Base-by-base conservation (phyloP, 1,139 yeast species). In the Kodamaea arcana region DNA sequence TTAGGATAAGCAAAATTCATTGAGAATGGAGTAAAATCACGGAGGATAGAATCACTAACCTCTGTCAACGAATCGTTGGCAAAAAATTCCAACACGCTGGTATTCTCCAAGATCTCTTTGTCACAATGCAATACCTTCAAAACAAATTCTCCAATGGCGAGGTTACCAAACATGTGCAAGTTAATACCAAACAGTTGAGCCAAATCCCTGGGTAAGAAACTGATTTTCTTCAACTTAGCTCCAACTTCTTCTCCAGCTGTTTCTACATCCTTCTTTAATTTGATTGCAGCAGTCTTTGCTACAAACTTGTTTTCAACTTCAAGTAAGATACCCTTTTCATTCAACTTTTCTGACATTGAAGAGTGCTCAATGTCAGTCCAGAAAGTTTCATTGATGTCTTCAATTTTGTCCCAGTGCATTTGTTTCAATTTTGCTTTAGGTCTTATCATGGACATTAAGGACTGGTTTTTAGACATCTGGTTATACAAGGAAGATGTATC, bases 341-440 rank as follows among this genome's bases (percentile, higher is more conserved):
- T 66, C 32, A 88, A 67, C 33, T 71, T 72, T 34, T 75, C 75
- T 0, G 77, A 70, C 18, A 80, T 58, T 3, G 67, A 58, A 7
- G 58, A 54, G 40, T 68, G 78, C 31, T 70, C 71, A 20, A 71
- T 62, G 26, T 73, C 76, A n/a, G 69, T 70, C 98, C 98, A 92
- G 35, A 92, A 76, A 0, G 97, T 90, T 29, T 80, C 73, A 29
- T 80, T 75, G 30, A 86, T 79, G 41, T 69, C 61, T 21, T 79
- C 82, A 30, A 92, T 68, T 52, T 78, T 84, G 46, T 90, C 95
- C 97, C 97, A 92, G 54, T 92, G 98, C 71, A 92, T 81, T 52
- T 90, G 97, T 56, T 90, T 92, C 48, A 92, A 68, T 44, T 80
- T 82, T 13, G 75, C 64, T 37, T 73, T 73, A 4, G 94, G 84